Evolutionary conservation across 345 rosid genomes (phyloP), one percentile per base, ranked within the genome.

Genomic region (Corchorus capsularis): DNA sequence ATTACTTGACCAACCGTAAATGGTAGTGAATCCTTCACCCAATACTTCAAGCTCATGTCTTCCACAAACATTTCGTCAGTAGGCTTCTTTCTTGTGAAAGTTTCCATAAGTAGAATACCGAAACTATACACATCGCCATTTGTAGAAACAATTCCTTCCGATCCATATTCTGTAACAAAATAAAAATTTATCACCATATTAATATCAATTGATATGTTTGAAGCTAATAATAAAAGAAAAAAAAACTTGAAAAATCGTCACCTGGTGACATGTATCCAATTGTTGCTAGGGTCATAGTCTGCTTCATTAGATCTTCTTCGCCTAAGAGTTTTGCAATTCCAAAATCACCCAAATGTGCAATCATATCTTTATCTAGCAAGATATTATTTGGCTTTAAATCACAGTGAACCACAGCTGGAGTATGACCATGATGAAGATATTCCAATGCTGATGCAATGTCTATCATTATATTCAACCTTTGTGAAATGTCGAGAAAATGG

Each of bases 381-480:
- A 57, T 20, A 57, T 57, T 57, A 32, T 10, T 57, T 0, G 62
- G 62, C 32, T 57, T 57, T 19, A 57, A 2, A 57, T 57, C 62
- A 19, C 34, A 57, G 8, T 57, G 62, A 57, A 57, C 34, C 22
- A 57, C 62, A 2, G 22, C 9, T 0, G 34, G 22, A 10, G 12
- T 57, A n/a, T 57, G 34, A 19, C 62, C 39, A 62, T 63, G 46
- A 37, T 63, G 43, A 13, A 34, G 45, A 37, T 63, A 35, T 10
- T 34, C 52, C 8, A 56, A 0, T 0, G 73, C 60, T 0, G 15
- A 50, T 16, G 73, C 73, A 2, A 52, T 1, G 12, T 53, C 61
- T 11, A 52, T 37, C 74, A 70, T 34, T 50, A 70, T 52, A 20
- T 66, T 72, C 54, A 78, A 10, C 41, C 81, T 72, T 5, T 64